These are phyloP conservation scores for Rhododendron vialii DNA, from an alignment of 148 eudicot species.

Conservation along the genomic window DNA sequence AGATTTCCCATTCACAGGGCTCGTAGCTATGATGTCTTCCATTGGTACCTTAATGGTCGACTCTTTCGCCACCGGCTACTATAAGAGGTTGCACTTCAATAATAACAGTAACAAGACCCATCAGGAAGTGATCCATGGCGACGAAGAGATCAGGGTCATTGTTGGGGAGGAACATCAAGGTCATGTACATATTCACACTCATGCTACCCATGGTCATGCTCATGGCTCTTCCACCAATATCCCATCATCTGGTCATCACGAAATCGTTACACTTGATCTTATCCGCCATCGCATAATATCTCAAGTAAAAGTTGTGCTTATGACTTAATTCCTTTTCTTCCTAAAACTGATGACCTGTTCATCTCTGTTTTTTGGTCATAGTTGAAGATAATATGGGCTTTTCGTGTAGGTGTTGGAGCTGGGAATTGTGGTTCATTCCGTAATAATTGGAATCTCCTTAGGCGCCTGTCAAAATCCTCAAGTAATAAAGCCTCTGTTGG, in stretches of 20 bases:
- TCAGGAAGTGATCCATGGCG: constrained; percentile 7
- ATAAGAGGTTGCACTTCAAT: constrained; percentile 42
- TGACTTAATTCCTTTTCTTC: not conserved
- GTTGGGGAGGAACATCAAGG: constrained; percentile 26
- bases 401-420: constrained; percentile 62
- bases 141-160: constrained; percentile 21
- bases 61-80: constrained; percentile 54
- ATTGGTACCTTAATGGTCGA: constrained; percentile 75
- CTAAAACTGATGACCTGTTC: not conserved
- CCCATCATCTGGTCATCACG: not conserved
- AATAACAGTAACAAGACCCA: not conserved
- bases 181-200: constrained; percentile 50
- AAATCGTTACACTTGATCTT: constrained; percentile 25
- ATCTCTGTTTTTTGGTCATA: not conserved
- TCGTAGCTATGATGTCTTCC: constrained; percentile 62
- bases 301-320: constrained; percentile 42
- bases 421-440: constrained; percentile 84
- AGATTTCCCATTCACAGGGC: constrained; percentile 65
- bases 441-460: constrained; percentile 68
- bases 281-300: constrained; percentile 69
- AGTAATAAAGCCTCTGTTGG: constrained; percentile 60
- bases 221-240: constrained; percentile 37
- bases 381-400: not conserved
- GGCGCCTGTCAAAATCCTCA: constrained; percentile 59
- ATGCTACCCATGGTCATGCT: constrained; percentile 41